Base-by-base conservation (phyloP, 495 filamentous ascomycete genomes). In the Acidiella bohemica region DNA sequence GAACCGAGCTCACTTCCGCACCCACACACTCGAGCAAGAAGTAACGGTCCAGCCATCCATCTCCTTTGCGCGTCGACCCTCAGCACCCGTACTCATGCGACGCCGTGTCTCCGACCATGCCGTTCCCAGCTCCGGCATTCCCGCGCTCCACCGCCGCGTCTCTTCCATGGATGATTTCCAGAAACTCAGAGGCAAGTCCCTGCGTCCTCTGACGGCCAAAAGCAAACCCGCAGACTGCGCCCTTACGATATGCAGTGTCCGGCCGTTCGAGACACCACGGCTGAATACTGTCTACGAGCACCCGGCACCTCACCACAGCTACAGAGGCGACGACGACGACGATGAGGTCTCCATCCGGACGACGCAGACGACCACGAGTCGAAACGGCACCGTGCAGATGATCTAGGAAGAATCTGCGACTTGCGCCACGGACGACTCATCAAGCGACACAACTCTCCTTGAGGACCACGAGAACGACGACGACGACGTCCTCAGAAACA, bases 81-180 rank as follows among this genome's bases (percentile, higher is more conserved):
- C n/a, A n/a, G n/a, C n/a, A n/a, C n/a, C n/a, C n/a, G n/a, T n/a
- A n/a, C n/a, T n/a, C n/a, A n/a, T n/a, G n/a, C n/a, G n/a, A n/a
- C n/a, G n/a, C n/a, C n/a, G n/a, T n/a, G n/a, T n/a, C n/a, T n/a
- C n/a, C n/a, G n/a, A n/a, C n/a, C n/a, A n/a, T n/a, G n/a, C n/a
- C n/a, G n/a, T n/a, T n/a, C n/a, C n/a, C n/a, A n/a, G n/a, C n/a
- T n/a, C n/a, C n/a, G n/a, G n/a, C n/a, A n/a, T n/a, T n/a, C n/a
- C n/a, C n/a, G n/a, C n/a, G n/a, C n/a, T 17, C 7, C 19, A 9
- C 6, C 39, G 22, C 4, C 25, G 34, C 14, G 18, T 31, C 2
- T 17, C 32, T 1, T 48, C 45, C 45, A 48, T 42, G 39, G 25
- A 8, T 18, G 45, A 48, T 19, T 41, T 30, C 32, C 21, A 26